phyloP scores from a whole-genome alignment of 176 grass and related monocot genomes.

The Calamus simplicifolius region DNA sequence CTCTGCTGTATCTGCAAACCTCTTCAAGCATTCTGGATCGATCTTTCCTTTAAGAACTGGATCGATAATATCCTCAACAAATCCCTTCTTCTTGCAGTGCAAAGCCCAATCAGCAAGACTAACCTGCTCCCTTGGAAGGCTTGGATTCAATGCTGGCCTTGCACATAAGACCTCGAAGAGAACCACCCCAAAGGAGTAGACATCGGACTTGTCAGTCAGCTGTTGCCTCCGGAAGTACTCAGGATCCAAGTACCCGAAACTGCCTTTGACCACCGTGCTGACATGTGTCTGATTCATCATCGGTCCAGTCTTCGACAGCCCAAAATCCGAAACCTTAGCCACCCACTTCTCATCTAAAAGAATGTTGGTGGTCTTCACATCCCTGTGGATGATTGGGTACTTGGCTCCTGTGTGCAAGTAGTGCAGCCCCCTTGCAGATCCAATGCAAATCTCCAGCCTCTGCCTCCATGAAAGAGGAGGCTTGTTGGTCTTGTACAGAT shows the following conservation, averaged over 20 bases:
- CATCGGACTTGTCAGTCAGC: slow-evolving; percentile 8
- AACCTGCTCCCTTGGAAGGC: slow-evolving; percentile 10
- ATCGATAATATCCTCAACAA: slow-evolving; percentile 1
- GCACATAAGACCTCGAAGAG: slow-evolving; percentile 10
- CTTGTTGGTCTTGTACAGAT: slow-evolving; percentile 13
- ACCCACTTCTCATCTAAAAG: slow-evolving; percentile 13
- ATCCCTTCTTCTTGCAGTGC: slow-evolving; percentile 5
- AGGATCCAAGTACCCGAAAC: slow-evolving; percentile 13
- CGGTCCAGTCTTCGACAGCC: slow-evolving; percentile 9
- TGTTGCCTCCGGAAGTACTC: slow-evolving; percentile 14
- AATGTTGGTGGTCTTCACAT: slow-evolving; percentile 17
- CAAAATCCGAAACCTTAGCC: slow-evolving; percentile 12
- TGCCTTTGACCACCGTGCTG: slow-evolving; percentile 12
- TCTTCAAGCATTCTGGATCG: slow-evolving; percentile 3
- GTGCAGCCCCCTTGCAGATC: slow-evolving; percentile 9
- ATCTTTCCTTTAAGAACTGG: slow-evolving; percentile 7
- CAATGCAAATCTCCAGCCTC: slow-evolving; percentile 15
- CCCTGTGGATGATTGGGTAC: slow-evolving; percentile 14
- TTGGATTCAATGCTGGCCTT: slow-evolving; percentile 3
- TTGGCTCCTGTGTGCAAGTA: slow-evolving; percentile 12
- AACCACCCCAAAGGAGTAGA: slow-evolving; percentile 13
- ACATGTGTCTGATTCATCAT: slow-evolving; percentile 3
- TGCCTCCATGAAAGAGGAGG: slow-evolving; percentile 8
- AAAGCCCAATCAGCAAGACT: slow-evolving; percentile 9
- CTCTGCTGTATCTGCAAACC: slow-evolving; percentile 4